A percentile compares a stretch with the other conserved stretches of the same genome.
Evolutionary conservation across 2,329 filamentous ascomycete species (phyloP).

Genomic region (Lachnellula arida): DNA sequence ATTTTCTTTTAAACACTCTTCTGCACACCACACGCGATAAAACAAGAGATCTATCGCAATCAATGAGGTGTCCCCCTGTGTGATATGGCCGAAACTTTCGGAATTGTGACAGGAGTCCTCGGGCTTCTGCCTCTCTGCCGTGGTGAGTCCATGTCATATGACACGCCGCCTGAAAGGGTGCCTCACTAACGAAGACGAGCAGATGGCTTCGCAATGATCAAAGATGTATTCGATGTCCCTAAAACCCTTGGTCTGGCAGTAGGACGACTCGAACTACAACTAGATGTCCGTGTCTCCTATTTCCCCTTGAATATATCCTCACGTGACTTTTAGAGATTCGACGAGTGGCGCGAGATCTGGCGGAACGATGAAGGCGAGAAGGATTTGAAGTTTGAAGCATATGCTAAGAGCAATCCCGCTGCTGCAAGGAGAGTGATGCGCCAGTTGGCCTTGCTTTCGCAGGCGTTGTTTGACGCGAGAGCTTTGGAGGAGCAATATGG

Average conservation of each 20-base stretch:
- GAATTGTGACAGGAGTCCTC: slow-evolving; percentile 23
- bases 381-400: slow-evolving; percentile 23
- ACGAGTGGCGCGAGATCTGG: slow-evolving; percentile 29
- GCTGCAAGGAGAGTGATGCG: slow-evolving; percentile 16
- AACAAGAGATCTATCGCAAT: background rate
- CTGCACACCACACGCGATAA: background rate
- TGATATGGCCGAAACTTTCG: slow-evolving; percentile 19
- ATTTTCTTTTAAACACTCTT: background rate
- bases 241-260: slow-evolving; percentile 18
- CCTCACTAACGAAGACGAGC: background rate
- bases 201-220: slow-evolving; percentile 26
- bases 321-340: slow-evolving; percentile 21
- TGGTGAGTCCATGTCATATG: slow-evolving; percentile 13
- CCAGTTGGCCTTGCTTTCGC: slow-evolving; percentile 20
- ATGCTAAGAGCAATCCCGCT: slow-evolving; percentile 20
- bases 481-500: slow-evolving; percentile 24
- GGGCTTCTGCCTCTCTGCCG: slow-evolving; percentile 23
- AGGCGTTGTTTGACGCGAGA: slow-evolving; percentile 21
- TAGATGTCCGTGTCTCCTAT: slow-evolving; percentile 17
- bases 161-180: background rate
- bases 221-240: slow-evolving; percentile 21
- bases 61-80: background rate
- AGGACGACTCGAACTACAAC: slow-evolving; percentile 23
- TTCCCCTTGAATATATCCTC: slow-evolving; percentile 2
- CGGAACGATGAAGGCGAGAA: slow-evolving; percentile 17